A percentile compares a stretch with the other conserved stretches of the same genome.
These are phyloP conservation scores for Colletotrichum sp. DNA, from an alignment of 2,329 filamentous ascomycete species.

Conservation along the genomic window DNA sequence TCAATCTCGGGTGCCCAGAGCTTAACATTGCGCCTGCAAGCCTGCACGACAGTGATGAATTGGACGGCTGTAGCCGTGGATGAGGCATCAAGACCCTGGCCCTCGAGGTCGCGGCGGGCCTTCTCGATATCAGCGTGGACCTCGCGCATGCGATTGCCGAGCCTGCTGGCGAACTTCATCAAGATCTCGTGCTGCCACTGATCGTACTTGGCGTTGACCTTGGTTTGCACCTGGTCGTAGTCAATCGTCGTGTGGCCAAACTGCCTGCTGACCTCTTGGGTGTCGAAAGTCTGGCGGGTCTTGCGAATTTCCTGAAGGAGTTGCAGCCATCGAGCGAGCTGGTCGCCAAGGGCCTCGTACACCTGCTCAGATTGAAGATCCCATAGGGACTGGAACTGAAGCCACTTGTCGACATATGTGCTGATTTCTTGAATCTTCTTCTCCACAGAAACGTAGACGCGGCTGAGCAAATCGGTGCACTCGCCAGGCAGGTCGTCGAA, in stretches of 20 bases:
- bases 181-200: conserved; percentile 99
- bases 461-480: conserved; percentile 79
- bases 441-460: conserved; percentile 85
- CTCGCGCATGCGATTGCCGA: conserved; percentile 90
- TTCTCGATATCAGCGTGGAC: conserved; percentile 91
- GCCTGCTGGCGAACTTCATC: conserved; percentile 87
- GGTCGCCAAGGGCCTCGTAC: conserved; percentile 88
- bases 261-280: conserved; percentile 87
- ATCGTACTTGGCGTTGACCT: conserved; percentile 99
- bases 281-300: conserved; percentile 95
- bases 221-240: conserved; percentile 98
- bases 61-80: conserved; percentile 97
- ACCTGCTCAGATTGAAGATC: conserved; percentile 96
- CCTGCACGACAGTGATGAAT: conserved; percentile 97
- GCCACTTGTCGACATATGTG: conserved; percentile 94
- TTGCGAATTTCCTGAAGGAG: conserved; percentile 97
- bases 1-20: conserved; percentile 96
- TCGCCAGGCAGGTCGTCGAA: conserved; percentile 86
- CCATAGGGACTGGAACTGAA: conserved; percentile 98
- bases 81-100: conserved; percentile 89
- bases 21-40: conserved; percentile 92
- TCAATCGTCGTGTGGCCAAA: conserved; percentile 97
- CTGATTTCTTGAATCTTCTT: conserved; percentile 81
- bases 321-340: conserved; percentile 92
- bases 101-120: conserved; percentile 87